Percentiles rank a stretch among this genome's conserved stretches.
These are phyloP conservation scores for Butyriboletus loyo DNA, from an alignment of 768 basidiomycete species.

Conservation along the genomic window DNA sequence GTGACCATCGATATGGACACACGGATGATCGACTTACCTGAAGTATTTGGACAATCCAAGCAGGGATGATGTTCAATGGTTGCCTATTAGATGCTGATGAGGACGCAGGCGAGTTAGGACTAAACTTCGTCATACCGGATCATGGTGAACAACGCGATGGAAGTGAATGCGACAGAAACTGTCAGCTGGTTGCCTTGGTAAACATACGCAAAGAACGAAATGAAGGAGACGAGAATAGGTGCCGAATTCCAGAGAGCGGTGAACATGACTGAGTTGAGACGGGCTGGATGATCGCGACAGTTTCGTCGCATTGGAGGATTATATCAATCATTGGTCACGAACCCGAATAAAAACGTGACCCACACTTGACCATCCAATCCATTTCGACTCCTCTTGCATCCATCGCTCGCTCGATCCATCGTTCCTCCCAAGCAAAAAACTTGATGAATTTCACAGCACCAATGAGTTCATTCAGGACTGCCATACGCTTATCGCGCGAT, in stretches of 20 bases:
- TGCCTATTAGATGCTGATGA: slow-evolving; percentile 33
- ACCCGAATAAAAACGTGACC: slow-evolving; percentile 3
- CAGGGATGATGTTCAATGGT: slow-evolving; percentile 78
- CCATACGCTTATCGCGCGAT: slow-evolving; percentile 43
- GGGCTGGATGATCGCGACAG: slow-evolving; percentile 38
- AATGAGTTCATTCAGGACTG: slow-evolving; percentile 44
- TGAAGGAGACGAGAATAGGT: slow-evolving; percentile 76
- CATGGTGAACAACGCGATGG: slow-evolving; percentile 85
- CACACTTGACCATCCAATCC: slow-evolving; percentile 73
- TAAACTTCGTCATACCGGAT: slow-evolving; percentile 45
- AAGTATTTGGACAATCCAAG: slow-evolving; percentile 74
- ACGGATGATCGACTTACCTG: slow-evolving; percentile 35
- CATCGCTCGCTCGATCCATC: slow-evolving; percentile 41
- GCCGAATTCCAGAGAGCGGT: slow-evolving; percentile 69
- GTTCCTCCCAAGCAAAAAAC: slow-evolving; percentile 41
- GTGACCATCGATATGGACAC: too few species aligned
- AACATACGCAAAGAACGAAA: slow-evolving; percentile 75
- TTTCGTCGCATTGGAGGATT: background rate
- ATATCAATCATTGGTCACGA: background rate
- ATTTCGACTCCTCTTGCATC: slow-evolving; percentile 66
- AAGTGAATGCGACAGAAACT: slow-evolving; percentile 81
- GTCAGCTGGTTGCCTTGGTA: slow-evolving; percentile 72
- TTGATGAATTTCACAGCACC: slow-evolving; percentile 41
- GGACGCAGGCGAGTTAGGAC: background rate
- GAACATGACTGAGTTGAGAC: slow-evolving; percentile 72